Conservation (phyloP, 495 filamentous ascomycete species). For the Neurospora sp. region DNA sequence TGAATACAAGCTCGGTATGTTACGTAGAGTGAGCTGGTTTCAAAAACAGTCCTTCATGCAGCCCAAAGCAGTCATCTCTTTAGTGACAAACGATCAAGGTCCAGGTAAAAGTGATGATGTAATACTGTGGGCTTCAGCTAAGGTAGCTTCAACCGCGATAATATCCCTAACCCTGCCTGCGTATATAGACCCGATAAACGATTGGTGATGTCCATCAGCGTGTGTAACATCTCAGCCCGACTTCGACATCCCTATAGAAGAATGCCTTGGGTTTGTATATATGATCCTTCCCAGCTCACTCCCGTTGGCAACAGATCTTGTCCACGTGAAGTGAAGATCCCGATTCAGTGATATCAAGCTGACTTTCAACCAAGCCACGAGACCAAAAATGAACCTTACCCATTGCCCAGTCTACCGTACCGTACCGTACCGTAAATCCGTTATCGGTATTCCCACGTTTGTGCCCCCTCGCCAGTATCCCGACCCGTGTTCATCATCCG, state of each 20-base stretch:
- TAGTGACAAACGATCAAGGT: not conserved
- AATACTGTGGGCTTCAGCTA: not conserved
- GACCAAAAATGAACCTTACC: not conserved
- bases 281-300: not conserved
- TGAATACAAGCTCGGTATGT: too few species aligned
- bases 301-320: not conserved
- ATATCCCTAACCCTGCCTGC: not conserved
- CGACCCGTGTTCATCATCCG: not conserved
- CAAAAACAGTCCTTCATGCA: too few species aligned
- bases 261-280: not conserved
- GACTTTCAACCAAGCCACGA: not conserved
- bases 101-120: not conserved
- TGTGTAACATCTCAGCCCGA: not conserved
- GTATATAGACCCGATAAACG: not conserved
- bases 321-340: not conserved
- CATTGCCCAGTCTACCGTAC: not conserved
- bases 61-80: not conserved
- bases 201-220: not conserved
- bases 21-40: too few species aligned
- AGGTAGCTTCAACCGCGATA: not conserved
- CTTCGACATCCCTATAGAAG: not conserved
- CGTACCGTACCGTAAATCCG: not conserved
- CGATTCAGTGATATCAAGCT: not conserved
- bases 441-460: not conserved
- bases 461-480: not conserved